phyloP scores from a whole-genome alignment of 2,329 filamentous ascomycete genomes.

The Acarospora socialis region DNA sequence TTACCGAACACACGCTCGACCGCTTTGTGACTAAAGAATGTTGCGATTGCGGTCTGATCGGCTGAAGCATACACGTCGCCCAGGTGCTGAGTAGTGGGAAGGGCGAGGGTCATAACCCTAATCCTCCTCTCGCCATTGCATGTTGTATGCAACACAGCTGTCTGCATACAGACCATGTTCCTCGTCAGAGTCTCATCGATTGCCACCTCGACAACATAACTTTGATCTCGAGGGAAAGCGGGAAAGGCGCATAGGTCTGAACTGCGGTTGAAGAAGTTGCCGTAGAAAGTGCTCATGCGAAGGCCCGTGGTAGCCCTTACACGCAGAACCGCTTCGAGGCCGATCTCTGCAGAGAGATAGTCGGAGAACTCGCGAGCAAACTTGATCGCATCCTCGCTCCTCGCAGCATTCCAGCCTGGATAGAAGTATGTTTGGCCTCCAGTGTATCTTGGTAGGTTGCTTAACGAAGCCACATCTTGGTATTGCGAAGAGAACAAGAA shows the following conservation, averaged over 20 bases:
- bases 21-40: conserved; percentile 94
- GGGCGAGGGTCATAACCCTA: conserved; percentile 78
- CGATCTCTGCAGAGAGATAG: conserved; percentile 92
- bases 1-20: conserved; percentile 78
- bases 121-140: conserved; percentile 96
- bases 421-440: conserved; percentile 98
- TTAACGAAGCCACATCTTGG: conserved; percentile 91
- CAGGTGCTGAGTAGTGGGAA: conserved; percentile 82
- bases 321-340: conserved; percentile 85
- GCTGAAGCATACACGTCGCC: conserved; percentile 89
- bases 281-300: conserved; percentile 95
- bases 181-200: conserved; percentile 92
- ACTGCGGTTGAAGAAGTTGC: conserved; percentile 98
- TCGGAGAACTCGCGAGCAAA: conserved; percentile 95
- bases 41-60: conserved; percentile 83
- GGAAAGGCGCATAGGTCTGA: conserved; percentile 97
- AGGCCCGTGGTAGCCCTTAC: conserved; percentile 89
- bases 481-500: conserved; percentile 93
- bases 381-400: conserved; percentile 91
- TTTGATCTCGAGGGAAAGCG: conserved; percentile 91
- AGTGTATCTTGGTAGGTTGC: conserved; percentile 89
- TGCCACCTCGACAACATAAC: conserved; percentile 93
- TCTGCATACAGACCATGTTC: conserved; percentile 82
- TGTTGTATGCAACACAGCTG: conserved; percentile 90
- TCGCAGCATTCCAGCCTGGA: conserved; percentile 89